Conservation (phyloP, 257 asterid species). For the Linderniella brevidens region DNA sequence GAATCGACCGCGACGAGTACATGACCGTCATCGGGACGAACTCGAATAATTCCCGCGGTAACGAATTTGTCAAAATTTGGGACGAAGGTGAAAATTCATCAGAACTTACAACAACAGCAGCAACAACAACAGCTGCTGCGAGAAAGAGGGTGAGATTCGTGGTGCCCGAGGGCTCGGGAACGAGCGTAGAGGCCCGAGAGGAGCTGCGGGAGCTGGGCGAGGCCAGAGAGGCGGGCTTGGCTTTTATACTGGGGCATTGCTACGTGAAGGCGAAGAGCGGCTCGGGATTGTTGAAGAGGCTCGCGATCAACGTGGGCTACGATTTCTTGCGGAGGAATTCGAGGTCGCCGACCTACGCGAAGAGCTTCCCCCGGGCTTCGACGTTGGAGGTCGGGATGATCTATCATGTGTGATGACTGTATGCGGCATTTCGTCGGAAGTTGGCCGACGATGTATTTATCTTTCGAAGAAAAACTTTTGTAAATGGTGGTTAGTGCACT, state of each 20-base stretch:
- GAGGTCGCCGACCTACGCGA: constrained; percentile 55
- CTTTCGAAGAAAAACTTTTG: constrained; percentile 3
- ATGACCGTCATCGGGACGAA: constrained; percentile 74
- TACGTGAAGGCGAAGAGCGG: constrained; percentile 76
- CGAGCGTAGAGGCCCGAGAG: constrained; percentile 20
- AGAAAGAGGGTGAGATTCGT: constrained; percentile 59
- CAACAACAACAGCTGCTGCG: constrained; percentile 21
- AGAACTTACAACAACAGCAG: constrained; percentile 15
- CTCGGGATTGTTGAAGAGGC: constrained; percentile 49
- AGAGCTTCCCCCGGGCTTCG: constrained; percentile 73
- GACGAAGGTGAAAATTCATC: constrained; percentile 6
- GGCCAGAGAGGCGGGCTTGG: constrained; percentile 88
- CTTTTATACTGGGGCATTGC: constrained; percentile 65
- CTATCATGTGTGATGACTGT: constrained; percentile 48
- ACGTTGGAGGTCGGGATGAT: constrained; percentile 92
- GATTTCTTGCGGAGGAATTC: constrained; percentile 82
- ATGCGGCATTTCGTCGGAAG: too few species aligned
- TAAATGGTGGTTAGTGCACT: constrained; percentile 3
- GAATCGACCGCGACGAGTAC: constrained; percentile 24
- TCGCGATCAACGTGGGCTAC: constrained; percentile 48
- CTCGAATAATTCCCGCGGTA: constrained; percentile 18
- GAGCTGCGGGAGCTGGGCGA: constrained; percentile 67
- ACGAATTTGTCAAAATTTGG: constrained; percentile 13
- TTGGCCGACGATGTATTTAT: constrained; percentile 3
- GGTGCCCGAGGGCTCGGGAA: constrained; percentile 41